Percentiles rank a stretch among this genome's conserved stretches.
These are phyloP conservation scores for Lenwebbia sp. DNA, from an alignment of 345 rosid species.

Conservation along the genomic window DNA sequence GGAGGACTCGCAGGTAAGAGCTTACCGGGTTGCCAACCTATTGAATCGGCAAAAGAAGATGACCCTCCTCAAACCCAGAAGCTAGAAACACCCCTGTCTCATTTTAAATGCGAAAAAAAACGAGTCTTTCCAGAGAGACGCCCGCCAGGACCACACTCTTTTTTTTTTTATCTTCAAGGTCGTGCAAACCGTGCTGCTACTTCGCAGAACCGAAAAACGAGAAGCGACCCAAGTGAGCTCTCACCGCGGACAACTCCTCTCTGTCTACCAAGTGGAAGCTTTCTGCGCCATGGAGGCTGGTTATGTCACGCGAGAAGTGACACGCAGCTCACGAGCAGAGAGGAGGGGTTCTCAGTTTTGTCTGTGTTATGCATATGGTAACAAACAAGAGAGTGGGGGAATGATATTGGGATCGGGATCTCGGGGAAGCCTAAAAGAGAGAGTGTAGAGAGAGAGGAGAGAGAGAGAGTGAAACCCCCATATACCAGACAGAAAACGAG, in stretches of 20 bases:
- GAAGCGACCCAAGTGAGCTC: background rate
- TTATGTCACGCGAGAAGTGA: background rate
- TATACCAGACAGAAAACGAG: conserved; percentile 34
- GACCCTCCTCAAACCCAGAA: background rate
- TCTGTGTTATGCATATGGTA: background rate
- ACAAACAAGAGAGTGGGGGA: background rate
- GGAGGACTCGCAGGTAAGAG: background rate
- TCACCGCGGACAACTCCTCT: background rate
- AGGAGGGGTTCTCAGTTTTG: background rate
- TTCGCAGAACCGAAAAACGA: background rate
- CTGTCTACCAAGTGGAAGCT: background rate
- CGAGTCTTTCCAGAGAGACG: background rate
- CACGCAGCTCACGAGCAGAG: background rate
- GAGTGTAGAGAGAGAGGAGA: background rate
- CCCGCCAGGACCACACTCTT: background rate
- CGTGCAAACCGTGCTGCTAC: background rate
- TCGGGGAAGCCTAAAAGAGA: background rate
- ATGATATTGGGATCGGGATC: background rate
- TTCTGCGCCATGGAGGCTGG: background rate
- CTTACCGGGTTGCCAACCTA: background rate
- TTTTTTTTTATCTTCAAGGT: background rate
- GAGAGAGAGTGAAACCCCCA: conserved; percentile 13
- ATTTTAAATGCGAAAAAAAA: background rate
- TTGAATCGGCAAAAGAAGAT: background rate
- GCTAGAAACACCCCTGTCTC: background rate